Base-by-base conservation (phyloP, 148 eudicot genomes). In the Chenopodium berlandieri region DNA sequence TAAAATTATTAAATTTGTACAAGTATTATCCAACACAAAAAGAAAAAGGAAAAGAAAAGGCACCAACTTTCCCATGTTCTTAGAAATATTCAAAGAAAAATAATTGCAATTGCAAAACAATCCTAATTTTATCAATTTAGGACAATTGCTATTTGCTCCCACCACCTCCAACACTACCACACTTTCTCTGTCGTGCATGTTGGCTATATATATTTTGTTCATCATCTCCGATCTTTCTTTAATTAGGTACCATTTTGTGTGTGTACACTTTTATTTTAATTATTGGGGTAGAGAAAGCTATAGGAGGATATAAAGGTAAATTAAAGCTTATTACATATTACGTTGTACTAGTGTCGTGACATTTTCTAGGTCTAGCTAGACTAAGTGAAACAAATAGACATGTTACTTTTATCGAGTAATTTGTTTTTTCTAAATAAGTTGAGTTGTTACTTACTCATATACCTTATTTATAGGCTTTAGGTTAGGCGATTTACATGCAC, bases 1-100 rank as follows among this genome's bases (percentile, higher is more conserved):
- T 78, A 73, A 31, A 68, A 58, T 64, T 27, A 68, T 75, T 79
- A 68, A 66, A 78, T 83, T 40, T 83, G 50, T 71, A 37, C 7
- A 4, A 6, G 4, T 44, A 16, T 40, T 75, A 75, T 84, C 81
- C 71, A 69, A 27, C 65, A 52, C 31, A 37, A n/a, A 71, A 9
- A 71, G 52, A 34, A 22, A 79, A 23, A 60, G 25, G 12, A 46
- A 60, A 25, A 66, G 37, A 67, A 84, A 76, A 52, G 60, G 3
- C 70, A 76, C 78, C 66, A 75, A 84, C 86, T 71, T 80, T 80
- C 37, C 23, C 74, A 44, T 67, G 76, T 46, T 71, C 27, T 63
- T 52, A 71, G 2, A 7, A 16, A 52, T 13, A 37, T 56, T 46
- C 17, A n/a, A 16, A 11, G 12, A 9, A 72, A 62, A 52, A 84